A percentile compares a stretch with the other conserved stretches of the same genome.
Conservation (phyloP, 306 rosid genomes). For the Hippophae tibetana region DNA sequence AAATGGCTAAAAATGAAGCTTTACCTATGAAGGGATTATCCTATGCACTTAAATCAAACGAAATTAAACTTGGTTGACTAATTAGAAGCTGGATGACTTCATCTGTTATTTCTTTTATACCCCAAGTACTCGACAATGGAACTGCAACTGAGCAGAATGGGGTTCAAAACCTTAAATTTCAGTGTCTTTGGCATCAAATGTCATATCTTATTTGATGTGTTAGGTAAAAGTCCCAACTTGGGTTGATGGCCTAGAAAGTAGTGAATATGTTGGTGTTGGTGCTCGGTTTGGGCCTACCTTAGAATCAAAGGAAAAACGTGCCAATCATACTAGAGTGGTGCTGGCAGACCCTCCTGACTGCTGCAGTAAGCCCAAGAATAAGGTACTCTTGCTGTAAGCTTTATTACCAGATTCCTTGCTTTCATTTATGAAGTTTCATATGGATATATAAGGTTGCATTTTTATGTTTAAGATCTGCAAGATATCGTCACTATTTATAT, state of each 20-base stretch:
- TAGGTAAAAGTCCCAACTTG: constrained; percentile 91
- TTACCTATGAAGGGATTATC: too few relatives aligned
- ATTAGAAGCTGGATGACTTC: background rate
- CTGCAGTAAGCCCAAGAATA: constrained; percentile 51
- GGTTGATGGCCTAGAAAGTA: constrained; percentile 51
- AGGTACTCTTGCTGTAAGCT: constrained; percentile 34
- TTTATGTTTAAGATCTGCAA: constrained; percentile 16
- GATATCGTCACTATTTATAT: constrained; percentile 12
- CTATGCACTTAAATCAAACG: too few relatives aligned
- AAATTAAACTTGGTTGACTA: too few relatives aligned
- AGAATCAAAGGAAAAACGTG: constrained; percentile 85
- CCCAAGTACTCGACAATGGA: background rate
- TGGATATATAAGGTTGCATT: constrained; percentile 10
- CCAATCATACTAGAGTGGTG: constrained; percentile 76
- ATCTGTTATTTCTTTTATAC: background rate
- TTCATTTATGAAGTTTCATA: constrained; percentile 1
- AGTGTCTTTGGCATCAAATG: background rate
- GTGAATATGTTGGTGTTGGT: constrained; percentile 87
- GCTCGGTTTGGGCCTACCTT: constrained; percentile 87
- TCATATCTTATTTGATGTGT: constrained; percentile 8
- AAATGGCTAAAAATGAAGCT: too few relatives aligned
- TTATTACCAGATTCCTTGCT: constrained; percentile 2
- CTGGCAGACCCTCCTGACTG: constrained; percentile 97
- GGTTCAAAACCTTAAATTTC: background rate
- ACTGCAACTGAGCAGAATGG: too few relatives aligned